phyloP scores from a whole-genome alignment of 2,329 filamentous ascomycete genomes.

The Grosmannia huntii region DNA sequence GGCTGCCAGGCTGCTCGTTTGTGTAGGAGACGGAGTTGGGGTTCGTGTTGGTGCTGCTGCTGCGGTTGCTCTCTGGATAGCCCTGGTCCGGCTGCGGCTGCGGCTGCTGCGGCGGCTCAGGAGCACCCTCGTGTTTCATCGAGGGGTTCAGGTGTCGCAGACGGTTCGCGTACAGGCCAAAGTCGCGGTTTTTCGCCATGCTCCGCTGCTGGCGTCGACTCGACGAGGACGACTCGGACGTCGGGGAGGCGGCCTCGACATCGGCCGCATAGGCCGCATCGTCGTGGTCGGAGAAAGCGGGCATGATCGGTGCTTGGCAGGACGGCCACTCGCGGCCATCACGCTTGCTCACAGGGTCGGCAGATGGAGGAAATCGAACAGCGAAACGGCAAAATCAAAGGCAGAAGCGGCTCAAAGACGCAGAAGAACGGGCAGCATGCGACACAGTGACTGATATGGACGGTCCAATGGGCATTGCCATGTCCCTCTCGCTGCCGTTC shows the following conservation, averaged over 20 bases:
- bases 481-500: background rate
- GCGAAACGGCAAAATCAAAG: too few relatives aligned
- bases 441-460: background rate
- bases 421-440: background rate
- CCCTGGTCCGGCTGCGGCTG: background rate
- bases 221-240: background rate
- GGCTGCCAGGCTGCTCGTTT: background rate
- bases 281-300: conserved; percentile 12
- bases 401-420: background rate
- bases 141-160: conserved; percentile 16
- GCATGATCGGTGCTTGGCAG: conserved; percentile 3
- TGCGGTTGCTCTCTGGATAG: background rate
- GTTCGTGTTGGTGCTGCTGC: too few relatives aligned
- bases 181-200: conserved; percentile 13
- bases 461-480: background rate
- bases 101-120: background rate
- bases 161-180: conserved; percentile 14
- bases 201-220: conserved; percentile 12
- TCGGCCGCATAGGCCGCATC: conserved; percentile 15
- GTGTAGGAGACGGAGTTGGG: background rate
- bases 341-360: background rate
- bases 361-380: too few relatives aligned
- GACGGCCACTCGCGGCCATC: background rate
- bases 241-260: conserved; percentile 8
- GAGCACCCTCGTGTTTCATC: conserved; percentile 17